Evolutionary conservation across 2,329 filamentous ascomycete species (phyloP).

Genomic region (Stenocarpella maydis): DNA sequence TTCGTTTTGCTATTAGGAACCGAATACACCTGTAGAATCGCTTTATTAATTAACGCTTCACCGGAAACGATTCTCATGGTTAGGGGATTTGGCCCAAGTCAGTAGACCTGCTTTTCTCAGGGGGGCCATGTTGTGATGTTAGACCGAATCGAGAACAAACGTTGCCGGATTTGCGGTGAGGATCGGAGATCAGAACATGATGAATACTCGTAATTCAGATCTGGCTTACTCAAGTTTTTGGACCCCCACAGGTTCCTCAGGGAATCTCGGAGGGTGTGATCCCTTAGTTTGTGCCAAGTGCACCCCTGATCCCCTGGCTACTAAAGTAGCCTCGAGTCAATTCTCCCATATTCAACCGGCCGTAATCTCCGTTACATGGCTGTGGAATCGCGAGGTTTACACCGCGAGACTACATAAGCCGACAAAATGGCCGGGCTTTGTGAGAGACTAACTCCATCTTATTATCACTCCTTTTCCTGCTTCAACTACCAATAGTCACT

Average conservation of each 20-base stretch:
- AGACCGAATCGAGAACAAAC: background rate
- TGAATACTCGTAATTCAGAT: background rate
- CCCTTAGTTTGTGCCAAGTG: conserved; percentile 25
- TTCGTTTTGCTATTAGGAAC: too few species aligned
- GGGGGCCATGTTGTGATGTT: background rate
- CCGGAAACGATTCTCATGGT: background rate
- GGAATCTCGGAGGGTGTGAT: conserved; percentile 11
- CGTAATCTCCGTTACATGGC: conserved; percentile 22
- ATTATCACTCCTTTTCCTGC: background rate
- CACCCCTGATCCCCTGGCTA: background rate
- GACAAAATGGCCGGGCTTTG: background rate
- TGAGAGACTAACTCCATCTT: background rate
- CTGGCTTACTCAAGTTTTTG: background rate
- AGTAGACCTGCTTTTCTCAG: background rate
- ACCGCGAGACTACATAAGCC: conserved; percentile 13
- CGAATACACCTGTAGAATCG: too few species aligned
- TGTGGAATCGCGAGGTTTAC: conserved; percentile 6
- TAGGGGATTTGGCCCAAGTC: background rate
- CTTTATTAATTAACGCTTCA: conserved; percentile 5
- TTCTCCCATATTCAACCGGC: conserved; percentile 34
- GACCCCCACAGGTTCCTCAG: background rate
- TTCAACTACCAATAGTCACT: background rate
- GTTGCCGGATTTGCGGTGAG: conserved; percentile 5
- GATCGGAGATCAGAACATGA: conserved; percentile 8
- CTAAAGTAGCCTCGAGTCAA: conserved; percentile 18